These are phyloP conservation scores for Monilinia laxa DNA, from an alignment of 2,329 filamentous ascomycete genomes.

Conservation along the genomic window DNA sequence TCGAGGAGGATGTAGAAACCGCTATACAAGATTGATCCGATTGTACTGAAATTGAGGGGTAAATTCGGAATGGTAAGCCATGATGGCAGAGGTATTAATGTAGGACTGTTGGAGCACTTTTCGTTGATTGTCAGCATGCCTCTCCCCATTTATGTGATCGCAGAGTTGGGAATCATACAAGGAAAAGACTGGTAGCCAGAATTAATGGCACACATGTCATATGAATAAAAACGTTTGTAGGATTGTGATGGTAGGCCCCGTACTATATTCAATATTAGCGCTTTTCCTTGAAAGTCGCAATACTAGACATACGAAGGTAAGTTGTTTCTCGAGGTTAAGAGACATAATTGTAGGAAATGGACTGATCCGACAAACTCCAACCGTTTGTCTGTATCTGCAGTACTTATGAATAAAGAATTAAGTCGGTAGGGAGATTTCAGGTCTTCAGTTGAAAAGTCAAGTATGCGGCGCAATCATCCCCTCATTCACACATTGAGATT, in stretches of 20 bases:
- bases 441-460: neutral
- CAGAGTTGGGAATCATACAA: conserved; percentile 51
- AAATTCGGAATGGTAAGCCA: conserved; percentile 68
- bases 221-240: conserved; percentile 75
- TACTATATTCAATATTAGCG: conserved; percentile 55
- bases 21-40: conserved; percentile 66
- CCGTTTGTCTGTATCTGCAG: neutral
- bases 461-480: conserved; percentile 7
- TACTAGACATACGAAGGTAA: conserved; percentile 69
- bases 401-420: neutral
- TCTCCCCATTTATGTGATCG: neutral
- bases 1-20: conserved; percentile 88
- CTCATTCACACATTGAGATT: conserved; percentile 13
- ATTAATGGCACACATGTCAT: conserved; percentile 77
- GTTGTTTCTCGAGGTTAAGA: conserved; percentile 77
- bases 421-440: neutral
- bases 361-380: neutral
- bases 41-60: conserved; percentile 64
- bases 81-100: conserved; percentile 62
- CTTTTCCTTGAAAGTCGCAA: neutral
- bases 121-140: conserved; percentile 29
- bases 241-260: conserved; percentile 78
- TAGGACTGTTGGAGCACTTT: conserved; percentile 62
- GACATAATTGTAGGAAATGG: conserved; percentile 49
- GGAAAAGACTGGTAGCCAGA: conserved; percentile 66